Evolutionary conservation across 148 eudicot genomes (phyloP).

Genomic region (Cornus controversa): DNA sequence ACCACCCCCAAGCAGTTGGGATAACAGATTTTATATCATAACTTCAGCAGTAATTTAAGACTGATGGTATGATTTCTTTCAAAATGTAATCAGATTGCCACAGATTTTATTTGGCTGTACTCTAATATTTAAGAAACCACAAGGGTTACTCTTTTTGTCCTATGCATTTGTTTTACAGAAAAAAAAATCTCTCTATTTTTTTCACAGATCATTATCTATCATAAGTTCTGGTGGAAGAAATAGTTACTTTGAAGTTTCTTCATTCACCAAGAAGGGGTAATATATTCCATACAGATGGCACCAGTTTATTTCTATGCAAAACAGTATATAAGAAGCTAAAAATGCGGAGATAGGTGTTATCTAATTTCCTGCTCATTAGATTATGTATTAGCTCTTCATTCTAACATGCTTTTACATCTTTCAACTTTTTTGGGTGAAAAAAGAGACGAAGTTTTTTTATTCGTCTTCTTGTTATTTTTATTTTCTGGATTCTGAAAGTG

Average conservation of each 20-base stretch:
- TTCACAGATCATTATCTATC: neutral
- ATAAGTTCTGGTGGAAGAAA: neutral
- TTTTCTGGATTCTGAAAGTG: no score
- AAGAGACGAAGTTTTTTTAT: no score
- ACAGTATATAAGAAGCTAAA: neutral
- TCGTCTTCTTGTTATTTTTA: no score
- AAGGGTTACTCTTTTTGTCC: neutral
- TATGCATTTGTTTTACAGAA: neutral
- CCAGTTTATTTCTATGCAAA: neutral
- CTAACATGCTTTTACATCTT: neutral
- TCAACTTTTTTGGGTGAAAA: slow-evolving; percentile 3
- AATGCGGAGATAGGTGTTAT: neutral
- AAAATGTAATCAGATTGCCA: neutral
- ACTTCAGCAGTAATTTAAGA: neutral
- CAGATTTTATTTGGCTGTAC: neutral
- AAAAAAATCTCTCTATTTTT: neutral
- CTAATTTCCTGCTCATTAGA: neutral
- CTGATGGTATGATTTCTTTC: neutral
- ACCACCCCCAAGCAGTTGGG: neutral
- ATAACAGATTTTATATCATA: neutral
- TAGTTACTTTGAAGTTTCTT: no score
- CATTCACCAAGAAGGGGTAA: neutral
- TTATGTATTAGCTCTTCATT: neutral
- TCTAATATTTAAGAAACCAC: neutral
- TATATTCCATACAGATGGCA: neutral